phyloP scores from a whole-genome alignment of 495 filamentous ascomycete genomes.

The Trypethelium eluteriae region DNA sequence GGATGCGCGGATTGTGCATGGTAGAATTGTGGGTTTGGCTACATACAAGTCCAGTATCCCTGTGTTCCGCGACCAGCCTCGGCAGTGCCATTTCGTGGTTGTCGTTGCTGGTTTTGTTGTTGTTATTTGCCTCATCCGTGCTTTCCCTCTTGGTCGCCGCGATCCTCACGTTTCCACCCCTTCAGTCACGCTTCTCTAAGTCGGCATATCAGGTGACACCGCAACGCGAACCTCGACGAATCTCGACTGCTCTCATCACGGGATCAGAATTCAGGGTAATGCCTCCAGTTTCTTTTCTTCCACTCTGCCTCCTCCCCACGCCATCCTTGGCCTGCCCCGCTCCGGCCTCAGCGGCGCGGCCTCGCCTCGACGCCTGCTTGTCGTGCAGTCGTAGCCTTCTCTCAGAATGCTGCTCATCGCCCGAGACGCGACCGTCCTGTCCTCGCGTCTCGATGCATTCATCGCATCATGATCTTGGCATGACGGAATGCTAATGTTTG shows the following conservation, averaged over 20 bases:
- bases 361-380: background rate
- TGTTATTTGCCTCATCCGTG: too few species aligned
- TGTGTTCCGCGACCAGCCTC: too few species aligned
- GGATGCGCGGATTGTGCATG: background rate
- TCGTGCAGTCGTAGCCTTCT: background rate
- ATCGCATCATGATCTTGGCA: conserved; percentile 7
- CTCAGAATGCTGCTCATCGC: background rate
- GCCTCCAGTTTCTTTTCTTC: background rate
- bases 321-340: background rate
- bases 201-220: conserved; percentile 12
- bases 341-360: background rate
- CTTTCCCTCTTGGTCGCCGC: background rate
- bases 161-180: background rate
- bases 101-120: background rate
- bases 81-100: background rate
- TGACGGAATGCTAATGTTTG: conserved; percentile 1
- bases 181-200: conserved; percentile 1
- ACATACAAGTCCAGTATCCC: too few species aligned
- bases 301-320: background rate
- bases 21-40: background rate
- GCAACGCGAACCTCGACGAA: background rate
- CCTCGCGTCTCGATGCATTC: background rate
- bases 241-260: conserved; percentile 3
- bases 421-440: background rate
- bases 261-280: conserved; percentile 4